Evolutionary conservation across 164 flowering plant species (phyloP).

Genomic region (Euptelea pleiosperma): DNA sequence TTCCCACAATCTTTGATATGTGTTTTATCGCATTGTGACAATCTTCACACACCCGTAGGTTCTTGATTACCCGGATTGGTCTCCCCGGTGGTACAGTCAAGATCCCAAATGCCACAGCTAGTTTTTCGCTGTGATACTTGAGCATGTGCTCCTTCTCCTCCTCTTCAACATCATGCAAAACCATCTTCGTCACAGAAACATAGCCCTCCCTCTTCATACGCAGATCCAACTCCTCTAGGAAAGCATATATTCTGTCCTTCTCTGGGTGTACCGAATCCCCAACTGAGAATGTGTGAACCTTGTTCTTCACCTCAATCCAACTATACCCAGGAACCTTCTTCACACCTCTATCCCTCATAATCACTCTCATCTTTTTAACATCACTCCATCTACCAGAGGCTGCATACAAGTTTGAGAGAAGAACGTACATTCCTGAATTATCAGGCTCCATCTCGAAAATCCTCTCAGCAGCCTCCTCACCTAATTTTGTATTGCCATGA

Average conservation of each 20-base stretch:
- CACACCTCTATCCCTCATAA: constrained; percentile 77
- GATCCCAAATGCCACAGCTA: constrained; percentile 89
- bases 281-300: constrained; percentile 66
- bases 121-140: constrained; percentile 79
- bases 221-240: constrained; percentile 64
- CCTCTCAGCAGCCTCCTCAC: constrained; percentile 77
- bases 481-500: constrained; percentile 76
- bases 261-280: constrained; percentile 76
- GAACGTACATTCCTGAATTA: constrained; percentile 89
- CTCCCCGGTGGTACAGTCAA: constrained; percentile 62
- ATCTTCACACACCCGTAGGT: constrained; percentile 81
- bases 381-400: constrained; percentile 81
- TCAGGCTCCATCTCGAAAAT: constrained; percentile 83
- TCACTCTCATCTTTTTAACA: constrained; percentile 59
- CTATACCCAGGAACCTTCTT: constrained; percentile 77
- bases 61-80: constrained; percentile 90
- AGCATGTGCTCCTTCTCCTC: constrained; percentile 93
- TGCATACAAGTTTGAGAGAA: constrained; percentile 88
- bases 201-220: constrained; percentile 63
- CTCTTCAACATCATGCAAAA: constrained; percentile 88
- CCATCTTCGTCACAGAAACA: constrained; percentile 63
- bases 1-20: constrained; percentile 62
- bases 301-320: constrained; percentile 81
- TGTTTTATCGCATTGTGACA: constrained; percentile 81
- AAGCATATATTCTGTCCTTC: constrained; percentile 57